Evolutionary conservation across 2,329 filamentous ascomycete genomes (phyloP).

Genomic region (Bipolaris bicolor): DNA sequence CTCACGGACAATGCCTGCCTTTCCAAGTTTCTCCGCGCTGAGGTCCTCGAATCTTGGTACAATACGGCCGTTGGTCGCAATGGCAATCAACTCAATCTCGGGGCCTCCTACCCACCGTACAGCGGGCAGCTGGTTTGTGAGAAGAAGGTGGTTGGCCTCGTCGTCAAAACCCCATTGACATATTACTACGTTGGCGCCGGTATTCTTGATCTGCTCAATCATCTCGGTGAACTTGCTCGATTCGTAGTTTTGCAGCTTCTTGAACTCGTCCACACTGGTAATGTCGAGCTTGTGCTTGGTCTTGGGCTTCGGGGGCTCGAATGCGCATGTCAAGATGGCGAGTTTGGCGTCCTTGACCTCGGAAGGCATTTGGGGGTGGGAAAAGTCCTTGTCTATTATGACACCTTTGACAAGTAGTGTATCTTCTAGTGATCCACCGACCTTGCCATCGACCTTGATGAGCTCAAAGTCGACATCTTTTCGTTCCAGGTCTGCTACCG

Average conservation of each 20-base stretch:
- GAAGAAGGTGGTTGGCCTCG: conserved; percentile 94
- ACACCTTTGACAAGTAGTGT: conserved; percentile 95
- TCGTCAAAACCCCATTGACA: conserved; percentile 99
- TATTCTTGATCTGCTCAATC: conserved; percentile 98
- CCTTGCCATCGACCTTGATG: conserved; percentile 99
- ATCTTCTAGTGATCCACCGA: conserved; percentile 91
- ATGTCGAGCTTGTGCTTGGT: conserved; percentile 99
- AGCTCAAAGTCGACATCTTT: conserved; percentile 99
- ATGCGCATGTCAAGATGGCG: conserved; percentile 95
- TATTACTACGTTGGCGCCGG: conserved; percentile 94
- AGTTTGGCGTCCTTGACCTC: conserved; percentile 96
- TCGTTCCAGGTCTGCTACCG: conserved; percentile 91
- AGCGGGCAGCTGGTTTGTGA: conserved; percentile 94
- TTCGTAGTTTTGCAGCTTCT: conserved; percentile 95
- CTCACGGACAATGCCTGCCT: conserved; percentile 86
- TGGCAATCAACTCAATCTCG: conserved; percentile 97
- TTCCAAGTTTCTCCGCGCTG: conserved; percentile 86
- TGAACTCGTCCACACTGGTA: conserved; percentile 95
- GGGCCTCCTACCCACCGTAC: conserved; percentile 98
- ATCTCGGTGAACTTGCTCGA: conserved; percentile 96
- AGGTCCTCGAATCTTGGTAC: conserved; percentile 97
- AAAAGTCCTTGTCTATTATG: conserved; percentile 99
- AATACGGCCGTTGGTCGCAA: conserved; percentile 96
- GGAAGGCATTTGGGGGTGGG: conserved; percentile 97
- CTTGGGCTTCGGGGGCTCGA: conserved; percentile 99